Evolutionary conservation across 2,329 filamentous ascomycete species (phyloP).

Genomic region (Colletotrichum liaoningense): DNA sequence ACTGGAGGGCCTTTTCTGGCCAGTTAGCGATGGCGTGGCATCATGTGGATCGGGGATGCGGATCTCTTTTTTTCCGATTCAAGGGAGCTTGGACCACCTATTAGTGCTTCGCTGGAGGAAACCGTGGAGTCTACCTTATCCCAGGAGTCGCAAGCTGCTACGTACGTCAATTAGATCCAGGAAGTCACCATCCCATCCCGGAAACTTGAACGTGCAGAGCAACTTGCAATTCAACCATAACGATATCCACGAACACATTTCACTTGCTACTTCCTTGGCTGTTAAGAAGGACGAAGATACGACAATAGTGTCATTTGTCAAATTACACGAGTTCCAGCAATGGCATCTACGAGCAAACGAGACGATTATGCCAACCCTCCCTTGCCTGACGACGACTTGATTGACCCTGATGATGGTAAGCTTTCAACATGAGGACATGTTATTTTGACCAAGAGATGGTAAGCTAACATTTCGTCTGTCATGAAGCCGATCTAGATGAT

Average conservation of each 20-base stretch:
- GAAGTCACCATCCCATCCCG: slow-evolving; percentile 5
- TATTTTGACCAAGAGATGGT: background rate
- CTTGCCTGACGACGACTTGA: slow-evolving; percentile 76
- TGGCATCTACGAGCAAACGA: slow-evolving; percentile 59
- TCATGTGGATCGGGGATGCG: slow-evolving; percentile 11
- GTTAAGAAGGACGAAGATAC: background rate
- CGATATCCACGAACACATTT: background rate
- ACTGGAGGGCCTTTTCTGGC: background rate
- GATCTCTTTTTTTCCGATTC: slow-evolving; percentile 26
- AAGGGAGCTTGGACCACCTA: slow-evolving; percentile 43
- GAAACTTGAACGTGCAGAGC: background rate
- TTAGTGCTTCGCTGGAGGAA: slow-evolving; percentile 37
- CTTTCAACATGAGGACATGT: background rate
- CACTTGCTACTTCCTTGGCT: background rate
- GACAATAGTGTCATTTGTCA: background rate
- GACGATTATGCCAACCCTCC: slow-evolving; percentile 72
- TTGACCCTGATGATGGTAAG: slow-evolving; percentile 83
- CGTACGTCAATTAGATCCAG: slow-evolving; percentile 14
- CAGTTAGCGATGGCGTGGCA: background rate
- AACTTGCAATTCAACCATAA: background rate
- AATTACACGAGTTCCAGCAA: slow-evolving; percentile 40
- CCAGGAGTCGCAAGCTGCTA: slow-evolving; percentile 24
- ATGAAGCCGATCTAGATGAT: slow-evolving; percentile 84
- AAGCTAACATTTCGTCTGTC: background rate
- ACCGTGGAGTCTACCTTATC: slow-evolving; percentile 40